Evolutionary conservation across 2,329 filamentous ascomycete genomes (phyloP), one percentile per base, ranked within the genome.

Genomic region (Knufia fluminis): DNA sequence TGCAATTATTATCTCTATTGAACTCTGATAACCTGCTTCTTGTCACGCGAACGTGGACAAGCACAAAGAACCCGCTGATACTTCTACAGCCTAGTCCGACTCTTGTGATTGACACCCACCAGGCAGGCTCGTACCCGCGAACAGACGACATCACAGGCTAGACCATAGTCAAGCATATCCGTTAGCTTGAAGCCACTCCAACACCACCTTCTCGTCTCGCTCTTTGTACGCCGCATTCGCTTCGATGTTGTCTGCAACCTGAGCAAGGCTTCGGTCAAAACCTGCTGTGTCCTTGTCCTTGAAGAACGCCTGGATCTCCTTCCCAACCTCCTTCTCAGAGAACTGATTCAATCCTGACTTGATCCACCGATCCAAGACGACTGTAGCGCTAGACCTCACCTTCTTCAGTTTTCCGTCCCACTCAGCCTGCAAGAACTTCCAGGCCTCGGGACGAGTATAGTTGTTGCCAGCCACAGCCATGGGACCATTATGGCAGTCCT

Each of bases 351-450:
- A 71, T 39, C 82, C 82, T 58, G 85, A 74, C 59, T 86, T 82
- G 59, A 98, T 71, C 69, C 94, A 95, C 42, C 91, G 82, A 69
- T 98, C 91, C 14, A 96, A 74, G 2, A 96, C 80, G 24, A 96
- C 84, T 55, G 88, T 85, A 70, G 96, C 96, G 36, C 75, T 74
- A 64, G 78, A 81, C 48, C 97, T 75, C 66, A 84, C 85, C 52
- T 79, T 71, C 46, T 82, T 76, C 39, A 94, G 77, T 7, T 54
- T 50, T 31, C 77, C 73, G 24, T 79, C 74, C 86, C 91, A 98
- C 70, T 95, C 83, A 38, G 78, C 74, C 69, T 90, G 87, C 62
- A 96, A 78, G 68, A 85, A 95, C 47, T 83, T 72, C 92, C 92
- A 98, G 51, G 94, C 78, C 39, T 83, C 72, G 39, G 75, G 69